phyloP scores from a whole-genome alignment of 352 stramenopile species.

The Globisporangium takayamanum region DNA sequence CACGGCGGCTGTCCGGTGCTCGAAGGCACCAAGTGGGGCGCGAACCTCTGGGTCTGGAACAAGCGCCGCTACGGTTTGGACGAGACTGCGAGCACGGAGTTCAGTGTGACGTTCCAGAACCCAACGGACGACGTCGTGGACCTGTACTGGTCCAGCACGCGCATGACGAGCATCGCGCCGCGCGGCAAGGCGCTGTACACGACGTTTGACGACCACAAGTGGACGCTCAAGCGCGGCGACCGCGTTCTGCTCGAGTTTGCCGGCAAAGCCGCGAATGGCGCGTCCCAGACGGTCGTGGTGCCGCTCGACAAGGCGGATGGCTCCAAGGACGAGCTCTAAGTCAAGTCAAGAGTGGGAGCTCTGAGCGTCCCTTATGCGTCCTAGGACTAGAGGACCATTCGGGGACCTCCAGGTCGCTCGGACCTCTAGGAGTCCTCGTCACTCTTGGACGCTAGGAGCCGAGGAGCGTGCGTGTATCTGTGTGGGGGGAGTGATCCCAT shows the following conservation, averaged over 20 bases:
- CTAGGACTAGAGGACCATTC: too few species aligned
- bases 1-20: conserved; percentile 95
- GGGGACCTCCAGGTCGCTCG: too few species aligned
- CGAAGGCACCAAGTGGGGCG: conserved; percentile 93
- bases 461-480: conserved; percentile 7
- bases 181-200: conserved; percentile 43
- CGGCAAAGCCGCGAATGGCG: conserved; percentile 39
- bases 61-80: conserved; percentile 70
- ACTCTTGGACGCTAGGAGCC: too few species aligned
- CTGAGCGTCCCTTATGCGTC: too few species aligned
- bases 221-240: conserved; percentile 53
- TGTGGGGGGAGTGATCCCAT: background rate
- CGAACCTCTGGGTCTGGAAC: conserved; percentile 98
- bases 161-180: conserved; percentile 57
- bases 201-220: conserved; percentile 63
- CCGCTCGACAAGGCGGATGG: conserved; percentile 17
- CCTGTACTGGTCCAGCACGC: conserved; percentile 61
- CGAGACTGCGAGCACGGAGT: conserved; percentile 22
- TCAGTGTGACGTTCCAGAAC: conserved; percentile 69
- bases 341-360: background rate
- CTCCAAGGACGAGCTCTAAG: conserved; percentile 43
- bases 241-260: conserved; percentile 44
- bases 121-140: conserved; percentile 38
- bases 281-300: conserved; percentile 41
- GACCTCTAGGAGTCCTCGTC: too few species aligned